Evolutionary conservation across 768 basidiomycete species (phyloP).

Genomic region (Lentinula sp.): DNA sequence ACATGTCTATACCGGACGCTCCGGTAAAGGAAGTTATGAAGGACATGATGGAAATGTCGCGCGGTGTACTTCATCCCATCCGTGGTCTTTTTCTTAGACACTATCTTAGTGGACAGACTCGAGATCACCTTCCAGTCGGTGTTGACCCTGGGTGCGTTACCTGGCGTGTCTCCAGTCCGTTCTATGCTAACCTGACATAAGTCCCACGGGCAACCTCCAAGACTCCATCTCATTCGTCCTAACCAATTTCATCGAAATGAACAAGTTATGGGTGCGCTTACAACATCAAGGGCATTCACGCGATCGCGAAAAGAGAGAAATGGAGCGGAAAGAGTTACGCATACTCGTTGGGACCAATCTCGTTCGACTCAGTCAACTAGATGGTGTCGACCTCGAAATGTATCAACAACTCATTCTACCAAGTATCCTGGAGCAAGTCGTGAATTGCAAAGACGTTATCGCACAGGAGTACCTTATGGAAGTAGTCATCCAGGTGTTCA

Average conservation of each 20-base stretch:
- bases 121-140: slow-evolving; percentile 92
- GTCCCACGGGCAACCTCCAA: slow-evolving; percentile 83
- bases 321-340: slow-evolving; percentile 91
- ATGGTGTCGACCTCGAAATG: slow-evolving; percentile 93
- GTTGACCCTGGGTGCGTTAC: slow-evolving; percentile 65
- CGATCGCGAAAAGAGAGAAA: slow-evolving; percentile 94
- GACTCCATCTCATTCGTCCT: slow-evolving; percentile 95
- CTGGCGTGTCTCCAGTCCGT: background rate
- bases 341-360: slow-evolving; percentile 98
- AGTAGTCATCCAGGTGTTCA: slow-evolving; percentile 99
- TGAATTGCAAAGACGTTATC: slow-evolving; percentile 97
- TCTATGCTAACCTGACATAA: slow-evolving; percentile 21
- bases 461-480: slow-evolving; percentile 99
- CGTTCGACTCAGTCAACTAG: slow-evolving; percentile 89
- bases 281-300: slow-evolving; percentile 97
- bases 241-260: slow-evolving; percentile 99
- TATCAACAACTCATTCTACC: slow-evolving; percentile 85
- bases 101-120: slow-evolving; percentile 94
- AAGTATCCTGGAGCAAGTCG: slow-evolving; percentile 92
- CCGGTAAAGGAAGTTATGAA: slow-evolving; percentile 99
- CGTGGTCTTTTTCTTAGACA: slow-evolving; percentile 93
- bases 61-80: slow-evolving; percentile 96
- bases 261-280: slow-evolving; percentile 98
- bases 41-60: slow-evolving; percentile 99
- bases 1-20: slow-evolving; percentile 97